Evolutionary conservation across 306 rosid species (phyloP), one percentile per base, ranked within the genome.

Genomic region (Oxytropis ochrocephala): DNA sequence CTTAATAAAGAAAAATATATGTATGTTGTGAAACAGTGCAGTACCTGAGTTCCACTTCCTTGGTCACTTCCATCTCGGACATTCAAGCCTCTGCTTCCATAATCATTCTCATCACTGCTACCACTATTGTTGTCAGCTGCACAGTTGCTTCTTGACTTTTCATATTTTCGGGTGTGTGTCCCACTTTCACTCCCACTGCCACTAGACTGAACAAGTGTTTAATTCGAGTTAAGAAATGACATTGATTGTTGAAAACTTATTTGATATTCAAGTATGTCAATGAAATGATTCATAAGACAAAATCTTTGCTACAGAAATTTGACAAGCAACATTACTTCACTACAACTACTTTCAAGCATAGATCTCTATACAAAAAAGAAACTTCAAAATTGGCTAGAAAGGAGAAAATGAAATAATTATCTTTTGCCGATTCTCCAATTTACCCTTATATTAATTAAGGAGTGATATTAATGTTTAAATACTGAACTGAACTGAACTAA

Each of bases 21-120:
- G 18, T 33, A 27, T 24, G 18, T 42, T 42, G 59, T 54, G 49
- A 66, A 73, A 62, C 6, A 12, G n/a, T 8, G 39, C 32, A 72
- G 64, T 82, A 88, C 95, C 91, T 82, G 89, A 73, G 91, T 82
- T 51, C 86, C 87, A 78, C 86, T 86, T 69, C 89, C 92, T 51
- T 84, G 76, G 74, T 88, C 91, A 60, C 91, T 82, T 73, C 83
- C 87, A 75, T 73, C 84, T 72, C 14, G 80, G 70, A 67, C 24
- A 67, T 50, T 82, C 67, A 64, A 75, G 67, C 76, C 83, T 66
- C 71, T 82, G 72, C 87, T 87, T 75, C 86, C 84, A 62, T 64
- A 67, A 59, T 80, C 81, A 82, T 78, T 76, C 66, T 84, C 95
- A 49, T 82, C 78, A 43, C 81, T 82, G 81, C 83, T 84, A 18